A percentile compares a stretch with the other conserved stretches of the same genome.
These are phyloP conservation scores for Cystobasidium ongulense DNA, from an alignment of 768 basidiomycete genomes.

Conservation along the genomic window DNA sequence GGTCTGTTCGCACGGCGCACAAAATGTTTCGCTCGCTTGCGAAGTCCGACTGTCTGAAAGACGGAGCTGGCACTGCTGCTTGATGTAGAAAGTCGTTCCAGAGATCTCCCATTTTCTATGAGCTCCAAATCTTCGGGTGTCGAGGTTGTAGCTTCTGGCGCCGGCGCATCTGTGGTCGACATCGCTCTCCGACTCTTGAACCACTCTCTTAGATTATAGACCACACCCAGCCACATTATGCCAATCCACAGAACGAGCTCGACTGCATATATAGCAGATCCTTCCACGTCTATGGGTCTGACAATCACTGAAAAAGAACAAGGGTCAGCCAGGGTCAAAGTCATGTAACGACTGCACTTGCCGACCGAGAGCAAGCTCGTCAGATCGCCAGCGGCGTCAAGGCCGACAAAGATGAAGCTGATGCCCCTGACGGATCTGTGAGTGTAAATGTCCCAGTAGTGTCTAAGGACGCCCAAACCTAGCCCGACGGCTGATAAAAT, in stretches of 20 bases:
- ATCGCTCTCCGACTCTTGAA: background rate
- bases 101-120: background rate
- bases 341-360: constrained; percentile 12
- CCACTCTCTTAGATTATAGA: background rate
- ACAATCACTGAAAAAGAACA: constrained; percentile 24
- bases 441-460: constrained; percentile 36
- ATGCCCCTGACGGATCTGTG: constrained; percentile 35
- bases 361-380: constrained; percentile 30
- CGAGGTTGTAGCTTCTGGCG: background rate
- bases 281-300: constrained; percentile 27
- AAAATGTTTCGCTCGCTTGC: background rate
- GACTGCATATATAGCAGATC: constrained; percentile 33
- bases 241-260: constrained; percentile 37
- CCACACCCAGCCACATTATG: constrained; percentile 32
- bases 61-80: background rate
- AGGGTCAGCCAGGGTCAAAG: background rate
- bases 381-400: constrained; percentile 37
- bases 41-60: constrained; percentile 9
- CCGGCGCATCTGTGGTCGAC: background rate
- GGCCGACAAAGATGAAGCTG: constrained; percentile 32
- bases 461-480: constrained; percentile 33
- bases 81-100: background rate
- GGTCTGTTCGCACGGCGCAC: background rate
- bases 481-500: constrained; percentile 34
- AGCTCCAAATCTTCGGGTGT: background rate